Conservation (phyloP, 352 stramenopile genomes). For the Detonula confervacea region DNA sequence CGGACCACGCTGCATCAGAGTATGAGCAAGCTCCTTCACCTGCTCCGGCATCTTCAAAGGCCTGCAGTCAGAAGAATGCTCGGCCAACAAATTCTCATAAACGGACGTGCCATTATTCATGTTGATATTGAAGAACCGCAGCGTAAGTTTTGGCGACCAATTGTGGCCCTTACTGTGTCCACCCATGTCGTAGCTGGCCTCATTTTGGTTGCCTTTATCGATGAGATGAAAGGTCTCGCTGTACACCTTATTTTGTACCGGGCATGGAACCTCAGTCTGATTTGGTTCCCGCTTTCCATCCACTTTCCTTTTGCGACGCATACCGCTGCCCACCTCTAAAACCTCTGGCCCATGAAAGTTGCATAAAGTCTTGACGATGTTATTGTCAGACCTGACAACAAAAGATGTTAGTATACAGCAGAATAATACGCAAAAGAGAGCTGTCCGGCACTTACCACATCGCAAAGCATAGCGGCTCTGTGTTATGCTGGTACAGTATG, state of each 20-base stretch:
- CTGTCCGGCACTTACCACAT: constrained; percentile 7
- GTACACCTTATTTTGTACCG: constrained; percentile 28
- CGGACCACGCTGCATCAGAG: not conserved
- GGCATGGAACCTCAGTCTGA: constrained; percentile 11
- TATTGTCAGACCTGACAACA: constrained; percentile 2
- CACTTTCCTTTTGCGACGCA: constrained; percentile 3
- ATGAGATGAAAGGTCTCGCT: constrained; percentile 35
- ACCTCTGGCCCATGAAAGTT: constrained; percentile 18
- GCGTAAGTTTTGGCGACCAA: constrained; percentile 20
- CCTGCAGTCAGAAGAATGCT: not conserved
- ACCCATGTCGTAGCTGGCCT: constrained; percentile 19
- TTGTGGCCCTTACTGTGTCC: constrained; percentile 22
- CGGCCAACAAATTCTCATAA: not conserved
- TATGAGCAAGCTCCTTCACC: not conserved
- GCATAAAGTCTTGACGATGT: constrained; percentile 25
- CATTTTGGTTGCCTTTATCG: constrained; percentile 28
- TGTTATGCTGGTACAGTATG: constrained; percentile 12
- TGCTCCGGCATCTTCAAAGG: not conserved
- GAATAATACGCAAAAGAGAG: not conserved
- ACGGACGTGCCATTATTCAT: constrained; percentile 2
- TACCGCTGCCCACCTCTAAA: not conserved
- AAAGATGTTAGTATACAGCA: too few relatives aligned
- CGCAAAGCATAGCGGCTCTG: constrained; percentile 17
- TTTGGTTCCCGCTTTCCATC: constrained; percentile 12
- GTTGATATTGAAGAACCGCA: constrained; percentile 18